Conservation (phyloP, 2,329 filamentous ascomycete genomes). For the Dactylellina cionopaga region DNA sequence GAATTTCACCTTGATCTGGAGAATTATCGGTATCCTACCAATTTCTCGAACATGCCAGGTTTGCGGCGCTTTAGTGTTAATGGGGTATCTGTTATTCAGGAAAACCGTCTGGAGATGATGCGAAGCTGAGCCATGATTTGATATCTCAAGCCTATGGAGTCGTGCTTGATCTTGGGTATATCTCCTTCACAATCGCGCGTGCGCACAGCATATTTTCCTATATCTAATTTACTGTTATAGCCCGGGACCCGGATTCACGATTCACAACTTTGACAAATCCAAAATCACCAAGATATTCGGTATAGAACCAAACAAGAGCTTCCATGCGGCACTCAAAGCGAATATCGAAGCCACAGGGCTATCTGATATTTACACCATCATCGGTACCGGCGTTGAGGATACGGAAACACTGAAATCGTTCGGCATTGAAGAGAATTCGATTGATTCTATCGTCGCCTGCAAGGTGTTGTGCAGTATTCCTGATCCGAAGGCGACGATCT, state of each 20-base stretch:
- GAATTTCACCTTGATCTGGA: constrained; percentile 42
- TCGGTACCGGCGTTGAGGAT: constrained; percentile 64
- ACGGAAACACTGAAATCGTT: constrained; percentile 61
- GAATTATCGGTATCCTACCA: neutral
- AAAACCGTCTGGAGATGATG: constrained; percentile 4
- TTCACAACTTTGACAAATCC: constrained; percentile 62
- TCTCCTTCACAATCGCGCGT: neutral
- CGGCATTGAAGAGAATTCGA: constrained; percentile 63
- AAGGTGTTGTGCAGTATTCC: constrained; percentile 67
- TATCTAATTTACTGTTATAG: constrained; percentile 25
- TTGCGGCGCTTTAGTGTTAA: neutral
- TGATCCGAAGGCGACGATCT: constrained; percentile 62
- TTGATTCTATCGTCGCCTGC: constrained; percentile 68
- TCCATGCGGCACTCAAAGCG: constrained; percentile 63
- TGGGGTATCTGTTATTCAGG: neutral
- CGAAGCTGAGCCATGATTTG: constrained; percentile 12
- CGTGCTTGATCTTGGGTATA: constrained; percentile 64
- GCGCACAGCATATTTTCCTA: neutral
- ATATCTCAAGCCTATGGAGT: constrained; percentile 61
- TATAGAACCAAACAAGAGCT: constrained; percentile 65
- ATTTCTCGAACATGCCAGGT: neutral
- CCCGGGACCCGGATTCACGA: constrained; percentile 67
- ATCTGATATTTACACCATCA: constrained; percentile 64
- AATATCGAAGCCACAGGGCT: constrained; percentile 63
- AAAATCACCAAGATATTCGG: constrained; percentile 66